Evolutionary conservation across 495 filamentous ascomycete species (phyloP), one percentile per base, ranked within the genome.

Genomic region (Evansstolkia leycettana): DNA sequence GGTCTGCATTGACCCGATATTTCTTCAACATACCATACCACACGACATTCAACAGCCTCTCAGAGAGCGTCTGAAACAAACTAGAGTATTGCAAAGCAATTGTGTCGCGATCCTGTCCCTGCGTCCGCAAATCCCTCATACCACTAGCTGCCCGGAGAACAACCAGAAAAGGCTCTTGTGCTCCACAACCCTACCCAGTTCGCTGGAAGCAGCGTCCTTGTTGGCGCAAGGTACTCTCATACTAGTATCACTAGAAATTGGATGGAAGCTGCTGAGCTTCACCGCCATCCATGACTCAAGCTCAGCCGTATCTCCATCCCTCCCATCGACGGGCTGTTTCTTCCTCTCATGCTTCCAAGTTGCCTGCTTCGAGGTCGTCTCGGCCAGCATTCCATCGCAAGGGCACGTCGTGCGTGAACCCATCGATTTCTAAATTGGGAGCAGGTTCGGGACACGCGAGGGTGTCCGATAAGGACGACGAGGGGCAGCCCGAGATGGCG

Each of bases 401-500:
- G 45, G 57, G 57, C 8, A 53, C 54, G 28, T 62, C 60, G 1
- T 48, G 36, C 34, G 39, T 41, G 31, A 58, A 41, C 38, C 36
- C 50, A 16, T 55, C 55, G 31, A 62, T 65, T 33, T 53, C 57
- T 10, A 65, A 65, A 31, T 33, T 67, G 17, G 63, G 63, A 18
- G 45, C 60, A 17, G 60, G 60, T 12, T 46, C 59, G 15, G 60
- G 58, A 10, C 52, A 50, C 19, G n/a, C 42, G 23, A 49, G 42
- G 17, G 24, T 17, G n/a, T 8, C 39, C 18, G 42, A 38, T 29
- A 38, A 40, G 31, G 48, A 68, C 35, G 67, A 75, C 45, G 70
- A 74, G 46, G 46, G 46, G 24, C 44, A 57, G 11, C 41, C 50
- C 37, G 60, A 65, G 37, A 78, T 78, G 69, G 69, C 71, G 15